Conservation (phyloP, 768 basidiomycete species). For the Mrakia blollopis region DNA sequence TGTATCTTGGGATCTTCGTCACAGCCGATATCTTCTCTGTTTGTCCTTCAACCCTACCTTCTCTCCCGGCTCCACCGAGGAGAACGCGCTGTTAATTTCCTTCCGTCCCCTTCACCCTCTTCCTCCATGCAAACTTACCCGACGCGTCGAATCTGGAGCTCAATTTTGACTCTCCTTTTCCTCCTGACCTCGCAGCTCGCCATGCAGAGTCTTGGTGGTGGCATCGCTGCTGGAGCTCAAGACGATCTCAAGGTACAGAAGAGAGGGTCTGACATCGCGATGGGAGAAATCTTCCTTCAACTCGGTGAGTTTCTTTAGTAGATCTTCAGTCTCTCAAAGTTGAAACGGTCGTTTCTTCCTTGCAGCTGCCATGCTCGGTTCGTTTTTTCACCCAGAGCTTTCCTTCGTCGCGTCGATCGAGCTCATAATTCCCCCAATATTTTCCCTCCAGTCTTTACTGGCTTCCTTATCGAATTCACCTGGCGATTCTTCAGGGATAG, state of each 20-base stretch:
- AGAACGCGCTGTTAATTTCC: too few relatives aligned
- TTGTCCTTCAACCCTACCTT: background rate
- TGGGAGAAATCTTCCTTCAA: background rate
- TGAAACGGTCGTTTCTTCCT: background rate
- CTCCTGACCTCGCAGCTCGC: background rate
- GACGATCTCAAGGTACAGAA: background rate
- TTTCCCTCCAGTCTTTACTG: background rate
- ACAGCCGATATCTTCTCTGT: background rate
- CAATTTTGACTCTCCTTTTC: background rate
- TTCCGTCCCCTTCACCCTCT: too few relatives aligned
- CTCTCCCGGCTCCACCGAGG: too few relatives aligned
- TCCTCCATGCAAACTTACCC: too few relatives aligned
- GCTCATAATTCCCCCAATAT: background rate
- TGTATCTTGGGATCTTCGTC: background rate
- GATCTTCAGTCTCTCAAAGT: background rate
- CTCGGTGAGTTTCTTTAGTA: background rate
- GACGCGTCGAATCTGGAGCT: too few relatives aligned
- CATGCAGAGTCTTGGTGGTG: background rate
- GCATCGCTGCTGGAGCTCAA: background rate
- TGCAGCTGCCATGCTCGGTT: background rate
- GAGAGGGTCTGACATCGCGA: background rate
- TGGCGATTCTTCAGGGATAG: background rate
- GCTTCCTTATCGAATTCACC: background rate
- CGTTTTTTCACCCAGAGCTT: background rate
- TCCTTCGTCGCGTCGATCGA: background rate